A percentile compares a stretch with the other conserved stretches of the same genome.
Evolutionary conservation across 73 alveolate genomes (phyloP).

Genomic region (Strombidium stylifer): DNA sequence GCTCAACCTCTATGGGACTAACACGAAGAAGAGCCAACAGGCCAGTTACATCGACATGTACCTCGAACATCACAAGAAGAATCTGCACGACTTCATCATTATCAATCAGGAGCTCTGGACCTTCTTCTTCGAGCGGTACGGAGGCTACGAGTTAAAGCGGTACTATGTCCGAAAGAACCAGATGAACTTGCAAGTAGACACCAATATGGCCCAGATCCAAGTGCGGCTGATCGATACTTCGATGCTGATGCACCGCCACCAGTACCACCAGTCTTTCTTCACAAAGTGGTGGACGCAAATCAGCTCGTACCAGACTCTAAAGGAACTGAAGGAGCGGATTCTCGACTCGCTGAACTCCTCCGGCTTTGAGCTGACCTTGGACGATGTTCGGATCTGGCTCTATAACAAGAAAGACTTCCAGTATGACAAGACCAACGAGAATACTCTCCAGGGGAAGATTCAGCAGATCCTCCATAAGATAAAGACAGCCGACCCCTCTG

Average conservation of each 20-base stretch:
- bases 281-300: background rate
- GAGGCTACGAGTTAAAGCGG: slow-evolving; percentile 43
- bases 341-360: no score
- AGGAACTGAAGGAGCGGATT: no score
- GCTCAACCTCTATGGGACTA: slow-evolving; percentile 4
- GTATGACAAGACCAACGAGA: background rate
- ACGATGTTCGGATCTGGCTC: background rate
- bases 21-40: background rate
- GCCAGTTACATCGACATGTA: slow-evolving; percentile 1
- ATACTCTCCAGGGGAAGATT: background rate
- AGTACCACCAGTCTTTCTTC: background rate
- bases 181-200: slow-evolving; percentile 22
- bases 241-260: background rate
- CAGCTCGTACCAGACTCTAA: background rate
- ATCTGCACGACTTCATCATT: slow-evolving; percentile 9
- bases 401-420: background rate
- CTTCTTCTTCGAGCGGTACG: slow-evolving; percentile 16
- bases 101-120: slow-evolving; percentile 35
- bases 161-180: slow-evolving; percentile 19
- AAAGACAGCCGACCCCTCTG: no score
- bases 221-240: background rate
- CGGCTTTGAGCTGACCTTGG: no score
- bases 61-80: background rate
- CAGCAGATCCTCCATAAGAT: no score
- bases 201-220: no score